Conservation (phyloP, 345 rosid species). For the Eutrema yunnanense region DNA sequence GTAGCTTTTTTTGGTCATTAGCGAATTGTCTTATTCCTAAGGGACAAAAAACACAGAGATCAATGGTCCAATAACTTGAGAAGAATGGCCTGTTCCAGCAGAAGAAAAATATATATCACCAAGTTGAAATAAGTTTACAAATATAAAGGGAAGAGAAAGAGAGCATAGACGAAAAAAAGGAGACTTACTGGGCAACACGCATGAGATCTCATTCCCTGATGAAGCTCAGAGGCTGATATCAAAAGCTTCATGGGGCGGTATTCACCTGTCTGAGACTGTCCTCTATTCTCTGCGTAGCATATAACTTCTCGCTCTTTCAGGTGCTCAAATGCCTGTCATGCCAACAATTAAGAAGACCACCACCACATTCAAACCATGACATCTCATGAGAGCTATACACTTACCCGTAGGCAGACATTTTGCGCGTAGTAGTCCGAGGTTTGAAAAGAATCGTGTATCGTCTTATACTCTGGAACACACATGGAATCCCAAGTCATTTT, state of each 20-base stretch:
- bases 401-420: constrained; percentile 68
- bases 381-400: constrained; percentile 23
- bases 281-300: constrained; percentile 61
- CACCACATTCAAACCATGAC: neutral
- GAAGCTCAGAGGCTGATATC: constrained; percentile 58
- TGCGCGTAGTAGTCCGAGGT: constrained; percentile 67
- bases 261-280: constrained; percentile 59
- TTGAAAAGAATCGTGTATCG: constrained; percentile 65
- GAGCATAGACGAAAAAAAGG: neutral
- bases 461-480: constrained; percentile 67
- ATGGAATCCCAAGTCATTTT: neutral
- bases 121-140: neutral
- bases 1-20: neutral
- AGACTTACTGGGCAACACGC: constrained; percentile 84
- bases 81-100: constrained; percentile 36
- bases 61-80: constrained; percentile 35
- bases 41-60: neutral
- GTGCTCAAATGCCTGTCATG: constrained; percentile 79
- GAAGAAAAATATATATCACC: neutral
- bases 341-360: constrained; percentile 17
- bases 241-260: constrained; percentile 72
- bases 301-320: constrained; percentile 59
- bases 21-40: neutral
- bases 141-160: neutral
- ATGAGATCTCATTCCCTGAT: constrained; percentile 68